Conservation (phyloP, 331 rosid genomes). For the Rhamnella rubrinervis region DNA sequence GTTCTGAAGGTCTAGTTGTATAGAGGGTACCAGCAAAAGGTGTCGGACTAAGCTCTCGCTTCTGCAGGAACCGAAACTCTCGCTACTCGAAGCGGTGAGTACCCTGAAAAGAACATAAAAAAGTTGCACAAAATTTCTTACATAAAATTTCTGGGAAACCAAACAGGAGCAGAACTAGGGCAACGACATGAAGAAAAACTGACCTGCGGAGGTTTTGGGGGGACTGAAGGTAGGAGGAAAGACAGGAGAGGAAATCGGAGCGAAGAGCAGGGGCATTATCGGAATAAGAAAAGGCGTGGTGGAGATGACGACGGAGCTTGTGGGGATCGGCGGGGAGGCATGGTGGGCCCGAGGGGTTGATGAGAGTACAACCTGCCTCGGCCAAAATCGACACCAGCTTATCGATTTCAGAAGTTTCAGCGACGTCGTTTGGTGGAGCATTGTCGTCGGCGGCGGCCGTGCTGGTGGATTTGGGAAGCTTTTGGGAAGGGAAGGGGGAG, state of each 20-base stretch:
- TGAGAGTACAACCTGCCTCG: conserved; percentile 41
- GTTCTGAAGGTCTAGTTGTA: conserved; percentile 33
- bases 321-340: conserved; percentile 35
- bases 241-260: conserved; percentile 36
- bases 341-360: conserved; percentile 40
- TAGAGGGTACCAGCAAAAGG: conserved; percentile 32
- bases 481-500: conserved; percentile 27
- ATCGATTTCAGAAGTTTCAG: conserved; percentile 5
- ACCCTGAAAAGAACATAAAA: conserved; percentile 18
- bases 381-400: conserved; percentile 31
- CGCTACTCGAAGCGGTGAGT: conserved; percentile 20
- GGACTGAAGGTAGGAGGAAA: conserved; percentile 29
- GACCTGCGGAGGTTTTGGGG: conserved; percentile 35
- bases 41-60: conserved; percentile 36
- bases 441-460: not conserved
- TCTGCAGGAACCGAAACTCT: conserved; percentile 22
- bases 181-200: not conserved
- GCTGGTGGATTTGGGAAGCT: conserved; percentile 32
- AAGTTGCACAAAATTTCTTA: not conserved
- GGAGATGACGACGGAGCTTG: conserved; percentile 42
- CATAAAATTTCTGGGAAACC: not conserved
- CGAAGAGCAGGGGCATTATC: conserved; percentile 22
- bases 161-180: not conserved
- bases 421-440: conserved; percentile 17
- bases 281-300: conserved; percentile 31